phyloP scores from a whole-genome alignment of 768 basidiomycete species.

The Hirschioporus abietinus region DNA sequence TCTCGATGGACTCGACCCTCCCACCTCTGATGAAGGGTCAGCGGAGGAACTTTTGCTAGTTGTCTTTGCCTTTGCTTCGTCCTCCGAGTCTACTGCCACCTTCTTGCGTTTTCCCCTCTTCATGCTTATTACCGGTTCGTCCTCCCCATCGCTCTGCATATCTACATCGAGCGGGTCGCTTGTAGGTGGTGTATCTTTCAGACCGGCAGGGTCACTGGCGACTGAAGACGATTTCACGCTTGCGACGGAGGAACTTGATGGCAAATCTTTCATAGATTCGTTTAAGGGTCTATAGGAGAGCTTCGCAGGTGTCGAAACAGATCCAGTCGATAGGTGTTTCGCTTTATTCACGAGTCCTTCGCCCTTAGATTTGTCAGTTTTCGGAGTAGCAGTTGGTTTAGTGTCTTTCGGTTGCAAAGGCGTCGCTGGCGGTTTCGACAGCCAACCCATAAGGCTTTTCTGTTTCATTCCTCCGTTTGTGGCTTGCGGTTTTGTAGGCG shows the following conservation, averaged over 20 bases:
- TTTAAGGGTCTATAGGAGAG: conserved; percentile 4
- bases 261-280: conserved; percentile 15
- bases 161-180: conserved; percentile 77
- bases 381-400: conserved; percentile 15
- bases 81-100: conserved; percentile 65
- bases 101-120: conserved; percentile 57
- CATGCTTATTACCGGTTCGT: conserved; percentile 21
- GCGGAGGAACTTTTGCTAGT: background rate
- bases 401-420: conserved; percentile 13
- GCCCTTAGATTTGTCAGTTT: conserved; percentile 12
- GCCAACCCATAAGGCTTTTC: conserved; percentile 70
- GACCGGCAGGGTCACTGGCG: conserved; percentile 29
- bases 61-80: conserved; percentile 31
- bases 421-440: conserved; percentile 28
- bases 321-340: background rate
- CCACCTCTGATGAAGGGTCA: background rate
- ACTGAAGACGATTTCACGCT: conserved; percentile 43
- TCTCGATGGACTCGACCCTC: background rate
- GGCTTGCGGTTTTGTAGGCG: background rate
- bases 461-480: conserved; percentile 42
- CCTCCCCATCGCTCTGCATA: conserved; percentile 50
- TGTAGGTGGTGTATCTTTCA: conserved; percentile 62
- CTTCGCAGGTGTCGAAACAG: too few relatives aligned
- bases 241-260: conserved; percentile 35
- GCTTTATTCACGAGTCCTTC: background rate